Conservation (phyloP, 306 rosid species). For the Lathyrus aphaca region DNA sequence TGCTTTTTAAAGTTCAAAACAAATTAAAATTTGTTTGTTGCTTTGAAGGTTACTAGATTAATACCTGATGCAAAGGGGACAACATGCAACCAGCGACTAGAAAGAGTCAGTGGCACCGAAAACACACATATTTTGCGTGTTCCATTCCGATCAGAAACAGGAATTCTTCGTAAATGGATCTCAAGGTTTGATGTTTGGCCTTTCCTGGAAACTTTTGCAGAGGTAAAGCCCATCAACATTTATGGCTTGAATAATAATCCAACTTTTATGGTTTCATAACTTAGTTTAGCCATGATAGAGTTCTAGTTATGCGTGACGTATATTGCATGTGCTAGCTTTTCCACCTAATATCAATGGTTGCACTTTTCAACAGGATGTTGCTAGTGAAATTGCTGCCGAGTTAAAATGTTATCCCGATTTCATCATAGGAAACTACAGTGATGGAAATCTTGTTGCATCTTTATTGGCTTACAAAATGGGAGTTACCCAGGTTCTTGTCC, state of each 20-base stretch:
- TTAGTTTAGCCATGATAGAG: slow-evolving; percentile 1
- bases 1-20: slow-evolving; percentile 16
- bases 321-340: slow-evolving; percentile 10
- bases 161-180: slow-evolving; percentile 84
- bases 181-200: slow-evolving; percentile 99
- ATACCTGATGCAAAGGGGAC: slow-evolving; percentile 95
- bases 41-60: slow-evolving; percentile 70
- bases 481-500: slow-evolving; percentile 73
- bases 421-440: slow-evolving; percentile 95
- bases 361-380: slow-evolving; percentile 67
- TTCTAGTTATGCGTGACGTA: neutral
- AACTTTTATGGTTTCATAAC: slow-evolving; percentile 21
- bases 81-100: slow-evolving; percentile 91
- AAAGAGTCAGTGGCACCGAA: slow-evolving; percentile 85
- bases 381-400: slow-evolving; percentile 79
- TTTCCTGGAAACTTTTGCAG: slow-evolving; percentile 85
- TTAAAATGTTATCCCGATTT: slow-evolving; percentile 83
- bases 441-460: slow-evolving; percentile 94
- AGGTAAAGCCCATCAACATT: slow-evolving; percentile 53
- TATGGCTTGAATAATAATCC: slow-evolving; percentile 14
- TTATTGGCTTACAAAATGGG: slow-evolving; percentile 90
- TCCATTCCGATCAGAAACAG: slow-evolving; percentile 81
- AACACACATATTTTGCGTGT: slow-evolving; percentile 84
- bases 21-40: neutral
- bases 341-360: slow-evolving; percentile 34